A percentile compares a stretch with the other conserved stretches of the same genome.
These are phyloP conservation scores for Hygrophoropsis aurantiaca DNA, from an alignment of 768 basidiomycete species.

Conservation along the genomic window DNA sequence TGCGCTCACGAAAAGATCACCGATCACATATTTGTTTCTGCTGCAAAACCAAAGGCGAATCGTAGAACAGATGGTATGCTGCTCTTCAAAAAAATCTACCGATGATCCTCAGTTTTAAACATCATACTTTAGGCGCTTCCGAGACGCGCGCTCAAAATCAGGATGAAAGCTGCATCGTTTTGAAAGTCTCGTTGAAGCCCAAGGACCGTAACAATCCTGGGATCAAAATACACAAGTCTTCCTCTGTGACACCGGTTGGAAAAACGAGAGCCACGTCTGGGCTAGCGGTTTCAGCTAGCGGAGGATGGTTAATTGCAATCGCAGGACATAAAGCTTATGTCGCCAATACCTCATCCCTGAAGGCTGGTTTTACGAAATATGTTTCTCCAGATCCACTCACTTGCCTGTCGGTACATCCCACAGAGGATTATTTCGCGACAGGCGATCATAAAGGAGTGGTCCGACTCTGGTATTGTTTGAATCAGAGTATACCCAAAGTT, in stretches of 20 bases:
- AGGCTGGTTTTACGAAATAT: slow-evolving; percentile 77
- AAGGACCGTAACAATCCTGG: slow-evolving; percentile 32
- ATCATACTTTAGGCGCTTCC: not conserved
- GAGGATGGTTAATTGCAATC: slow-evolving; percentile 73
- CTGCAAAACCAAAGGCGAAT: slow-evolving; percentile 50
- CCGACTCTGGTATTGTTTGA: slow-evolving; percentile 90
- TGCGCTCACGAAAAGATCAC: slow-evolving; percentile 70
- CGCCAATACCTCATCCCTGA: slow-evolving; percentile 52
- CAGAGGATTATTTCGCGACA: slow-evolving; percentile 92
- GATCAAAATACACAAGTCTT: slow-evolving; percentile 44
- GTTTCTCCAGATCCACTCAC: slow-evolving; percentile 79
- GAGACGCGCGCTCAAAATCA: too few species aligned
- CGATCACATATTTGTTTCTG: slow-evolving; percentile 70
- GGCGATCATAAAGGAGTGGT: slow-evolving; percentile 86
- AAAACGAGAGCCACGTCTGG: slow-evolving; percentile 65
- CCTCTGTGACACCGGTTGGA: slow-evolving; percentile 57
- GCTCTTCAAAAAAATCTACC: too few species aligned
- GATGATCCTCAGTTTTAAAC: too few species aligned
- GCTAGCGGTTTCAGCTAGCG: slow-evolving; percentile 72
- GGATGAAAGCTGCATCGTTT: slow-evolving; percentile 49
- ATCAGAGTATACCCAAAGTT: slow-evolving; percentile 52
- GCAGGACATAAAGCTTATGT: slow-evolving; percentile 81
- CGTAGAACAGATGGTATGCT: slow-evolving; percentile 31
- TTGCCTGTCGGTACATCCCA: slow-evolving; percentile 85
- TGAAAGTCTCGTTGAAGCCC: slow-evolving; percentile 60